Evolutionary conservation across 2,329 filamentous ascomycete genomes (phyloP).

Genomic region (Cadophora sp.): DNA sequence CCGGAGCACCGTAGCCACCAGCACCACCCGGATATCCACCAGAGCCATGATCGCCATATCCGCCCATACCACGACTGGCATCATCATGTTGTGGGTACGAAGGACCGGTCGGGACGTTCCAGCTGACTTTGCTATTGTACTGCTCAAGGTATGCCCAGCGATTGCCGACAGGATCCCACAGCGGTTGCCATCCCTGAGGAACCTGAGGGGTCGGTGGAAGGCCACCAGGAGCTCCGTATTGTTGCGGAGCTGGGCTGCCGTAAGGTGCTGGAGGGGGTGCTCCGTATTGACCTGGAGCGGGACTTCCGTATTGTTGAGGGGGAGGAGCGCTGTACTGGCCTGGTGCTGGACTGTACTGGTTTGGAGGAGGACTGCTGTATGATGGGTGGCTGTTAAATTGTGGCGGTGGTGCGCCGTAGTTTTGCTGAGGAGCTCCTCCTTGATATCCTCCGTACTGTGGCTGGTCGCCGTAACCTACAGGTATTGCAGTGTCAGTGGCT

Average conservation of each 20-base stretch:
- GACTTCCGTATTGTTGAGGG: slow-evolving; percentile 27
- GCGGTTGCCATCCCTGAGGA: slow-evolving; percentile 65
- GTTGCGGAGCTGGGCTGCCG: slow-evolving; percentile 39
- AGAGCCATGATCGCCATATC: slow-evolving; percentile 7
- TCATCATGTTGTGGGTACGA: slow-evolving; percentile 49
- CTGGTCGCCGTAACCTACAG: slow-evolving; percentile 18
- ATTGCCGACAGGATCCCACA: slow-evolving; percentile 67
- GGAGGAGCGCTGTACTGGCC: slow-evolving; percentile 35
- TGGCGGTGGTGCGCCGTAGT: slow-evolving; percentile 22
- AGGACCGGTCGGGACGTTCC: slow-evolving; percentile 46
- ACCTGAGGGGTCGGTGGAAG: slow-evolving; percentile 53
- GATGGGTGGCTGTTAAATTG: slow-evolving; percentile 16
- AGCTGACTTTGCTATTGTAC: slow-evolving; percentile 44
- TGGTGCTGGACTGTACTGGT: slow-evolving; percentile 23
- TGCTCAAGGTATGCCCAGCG: slow-evolving; percentile 69
- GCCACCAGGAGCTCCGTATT: slow-evolving; percentile 33
- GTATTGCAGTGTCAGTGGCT: slow-evolving; percentile 9
- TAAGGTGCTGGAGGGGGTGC: slow-evolving; percentile 36
- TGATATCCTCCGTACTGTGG: slow-evolving; percentile 31
- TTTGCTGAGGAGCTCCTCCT: slow-evolving; percentile 23
- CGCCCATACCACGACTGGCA: slow-evolving; percentile 38
- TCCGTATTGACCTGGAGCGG: slow-evolving; percentile 25
- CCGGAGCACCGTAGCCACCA: slow-evolving; percentile 33
- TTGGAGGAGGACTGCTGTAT: slow-evolving; percentile 26
- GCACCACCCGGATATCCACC: slow-evolving; percentile 23